Conservation (phyloP, 106 monocot species). For the Hemerocallis citrina region DNA sequence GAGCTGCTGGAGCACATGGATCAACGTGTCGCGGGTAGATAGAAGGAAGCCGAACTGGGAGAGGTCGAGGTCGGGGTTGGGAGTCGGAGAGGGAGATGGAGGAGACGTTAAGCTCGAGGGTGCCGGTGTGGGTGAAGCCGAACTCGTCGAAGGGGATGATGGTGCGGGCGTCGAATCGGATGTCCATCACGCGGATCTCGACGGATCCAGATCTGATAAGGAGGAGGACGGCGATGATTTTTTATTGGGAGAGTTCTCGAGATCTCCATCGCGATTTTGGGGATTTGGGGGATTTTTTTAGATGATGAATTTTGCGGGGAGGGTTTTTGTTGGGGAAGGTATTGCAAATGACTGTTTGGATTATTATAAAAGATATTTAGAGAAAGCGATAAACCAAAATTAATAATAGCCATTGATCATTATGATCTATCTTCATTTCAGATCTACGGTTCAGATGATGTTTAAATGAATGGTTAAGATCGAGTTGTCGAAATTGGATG, state of each 20-base stretch:
- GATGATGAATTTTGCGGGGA: too few species aligned
- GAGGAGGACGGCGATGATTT: neutral
- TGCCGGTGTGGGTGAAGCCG: conserved; percentile 65
- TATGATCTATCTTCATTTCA: too few species aligned
- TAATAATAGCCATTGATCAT: too few species aligned
- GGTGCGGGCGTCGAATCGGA: conserved; percentile 38
- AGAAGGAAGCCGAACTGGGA: conserved; percentile 78
- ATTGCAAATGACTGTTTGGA: too few species aligned
- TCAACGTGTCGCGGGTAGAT: conserved; percentile 63
- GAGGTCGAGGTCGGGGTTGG: conserved; percentile 41
- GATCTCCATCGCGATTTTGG: conserved; percentile 10
- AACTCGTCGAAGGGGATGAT: conserved; percentile 85
- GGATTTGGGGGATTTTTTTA: too few species aligned
- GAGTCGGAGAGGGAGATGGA: conserved; percentile 32
- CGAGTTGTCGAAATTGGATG: too few species aligned
- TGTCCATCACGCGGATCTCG: conserved; percentile 51
- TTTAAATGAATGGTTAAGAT: too few species aligned
- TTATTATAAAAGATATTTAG: too few species aligned
- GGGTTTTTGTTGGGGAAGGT: too few species aligned
- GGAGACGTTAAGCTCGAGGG: conserved; percentile 72
- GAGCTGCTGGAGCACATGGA: conserved; percentile 67
- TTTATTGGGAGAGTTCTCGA: conserved; percentile 8
- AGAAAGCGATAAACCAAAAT: too few species aligned
- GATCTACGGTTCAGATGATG: too few species aligned
- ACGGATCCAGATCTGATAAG: conserved; percentile 11